These are phyloP conservation scores for Thielaviopsis euricoi DNA, from an alignment of 2,329 filamentous ascomycete genomes.

Conservation along the genomic window DNA sequence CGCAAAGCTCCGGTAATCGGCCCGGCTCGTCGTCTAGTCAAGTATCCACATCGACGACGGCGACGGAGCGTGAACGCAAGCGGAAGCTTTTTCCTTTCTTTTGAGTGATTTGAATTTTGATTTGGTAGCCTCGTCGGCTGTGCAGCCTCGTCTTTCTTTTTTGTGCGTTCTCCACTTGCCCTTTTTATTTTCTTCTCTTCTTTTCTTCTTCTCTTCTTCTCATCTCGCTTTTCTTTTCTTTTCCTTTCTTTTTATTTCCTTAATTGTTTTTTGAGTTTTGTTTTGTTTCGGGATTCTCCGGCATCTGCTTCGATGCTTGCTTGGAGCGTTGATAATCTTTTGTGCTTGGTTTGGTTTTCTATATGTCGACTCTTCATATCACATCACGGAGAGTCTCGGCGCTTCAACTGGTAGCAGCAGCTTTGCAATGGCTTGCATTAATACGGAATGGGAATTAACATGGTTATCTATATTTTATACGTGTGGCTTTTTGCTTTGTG, in stretches of 20 bases:
- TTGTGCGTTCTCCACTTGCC: not conserved
- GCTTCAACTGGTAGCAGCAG: not conserved
- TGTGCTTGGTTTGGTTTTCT: not conserved
- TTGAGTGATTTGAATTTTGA: not conserved
- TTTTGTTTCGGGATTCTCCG: not conserved
- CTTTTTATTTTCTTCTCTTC: not conserved
- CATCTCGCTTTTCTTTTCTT: not conserved
- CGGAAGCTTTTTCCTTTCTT: not conserved
- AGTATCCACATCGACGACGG: not conserved
- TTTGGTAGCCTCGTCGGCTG: not conserved
- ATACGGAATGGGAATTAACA: not conserved
- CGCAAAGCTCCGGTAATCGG: not conserved
- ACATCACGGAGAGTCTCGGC: too few relatives aligned
- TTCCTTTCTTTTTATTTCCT: not conserved
- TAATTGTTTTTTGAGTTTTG: not conserved
- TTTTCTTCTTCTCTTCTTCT: conserved; percentile 1
- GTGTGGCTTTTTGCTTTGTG: too few relatives aligned
- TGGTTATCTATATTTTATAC: not conserved
- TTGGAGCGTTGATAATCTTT: not conserved
- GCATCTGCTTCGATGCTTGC: not conserved
- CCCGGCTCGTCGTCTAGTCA: not conserved
- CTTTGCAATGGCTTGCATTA: not conserved
- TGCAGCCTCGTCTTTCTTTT: not conserved
- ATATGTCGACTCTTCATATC: not conserved
- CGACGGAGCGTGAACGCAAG: not conserved